phyloP scores from a whole-genome alignment of 345 rosid genomes.

The Lumnitzera racemosa region DNA sequence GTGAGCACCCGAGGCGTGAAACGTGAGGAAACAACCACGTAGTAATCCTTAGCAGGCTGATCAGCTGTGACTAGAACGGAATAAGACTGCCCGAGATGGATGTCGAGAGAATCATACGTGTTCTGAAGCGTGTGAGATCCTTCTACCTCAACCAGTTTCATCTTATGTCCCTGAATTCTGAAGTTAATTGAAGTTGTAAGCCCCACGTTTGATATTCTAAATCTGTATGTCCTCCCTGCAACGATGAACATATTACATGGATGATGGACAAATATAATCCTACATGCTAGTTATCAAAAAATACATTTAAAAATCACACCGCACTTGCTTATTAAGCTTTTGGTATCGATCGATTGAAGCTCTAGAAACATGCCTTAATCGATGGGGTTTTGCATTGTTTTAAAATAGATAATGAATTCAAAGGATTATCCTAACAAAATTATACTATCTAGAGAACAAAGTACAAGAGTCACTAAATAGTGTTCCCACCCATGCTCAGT shows the following conservation, averaged over 20 bases:
- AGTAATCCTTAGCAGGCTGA: conserved; percentile 68
- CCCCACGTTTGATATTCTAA: conserved; percentile 89
- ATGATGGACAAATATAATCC: too few species aligned
- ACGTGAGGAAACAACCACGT: conserved; percentile 66
- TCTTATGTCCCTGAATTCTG: conserved; percentile 74
- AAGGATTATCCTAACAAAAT: too few species aligned
- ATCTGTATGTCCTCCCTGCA: conserved; percentile 75
- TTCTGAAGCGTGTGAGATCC: conserved; percentile 88
- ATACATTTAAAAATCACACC: too few species aligned
- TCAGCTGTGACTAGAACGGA: conserved; percentile 86
- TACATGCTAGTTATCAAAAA: too few species aligned
- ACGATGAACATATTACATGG: background rate
- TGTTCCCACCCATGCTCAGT: background rate
- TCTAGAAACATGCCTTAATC: too few species aligned
- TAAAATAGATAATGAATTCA: too few species aligned
- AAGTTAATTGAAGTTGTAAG: conserved; percentile 60
- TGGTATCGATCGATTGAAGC: too few species aligned
- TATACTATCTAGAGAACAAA: too few species aligned
- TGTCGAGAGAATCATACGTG: conserved; percentile 53
- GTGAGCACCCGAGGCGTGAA: conserved; percentile 65
- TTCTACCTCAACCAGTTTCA: conserved; percentile 87
- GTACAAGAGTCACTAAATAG: too few species aligned
- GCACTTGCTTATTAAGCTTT: too few species aligned
- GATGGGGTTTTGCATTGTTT: too few species aligned
- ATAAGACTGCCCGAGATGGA: conserved; percentile 87